Base-by-base conservation (phyloP, 768 basidiomycete species). In the Xanthoconium purpureum region DNA sequence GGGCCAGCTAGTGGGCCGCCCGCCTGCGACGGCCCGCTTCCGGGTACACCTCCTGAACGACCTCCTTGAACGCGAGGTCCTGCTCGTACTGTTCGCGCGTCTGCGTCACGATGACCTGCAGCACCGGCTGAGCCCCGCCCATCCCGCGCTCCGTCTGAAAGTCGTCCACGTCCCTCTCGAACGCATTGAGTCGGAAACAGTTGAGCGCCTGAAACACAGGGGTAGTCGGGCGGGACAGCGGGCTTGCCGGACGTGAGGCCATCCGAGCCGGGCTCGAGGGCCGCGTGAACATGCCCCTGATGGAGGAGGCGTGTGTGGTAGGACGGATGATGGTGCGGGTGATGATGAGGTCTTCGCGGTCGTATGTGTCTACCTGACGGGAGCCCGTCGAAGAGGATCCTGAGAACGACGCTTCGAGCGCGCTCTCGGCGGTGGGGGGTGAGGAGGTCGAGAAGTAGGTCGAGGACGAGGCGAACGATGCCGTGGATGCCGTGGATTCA, bases 271-370 rank as follows among this genome's bases (percentile, higher is more conserved):
- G 70, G 35, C 59, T 70, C 35, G 70, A 70, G 0, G 74, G 66
- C 17, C 70, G 63, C 30, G 75, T 65, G 52, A 75, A 70, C 40
- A 58, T 52, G 35, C 57, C 52, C 38, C 59, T 48, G 40, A 65
- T 40, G 17, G 71, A 44, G 12, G 71, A 58, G 24, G 24, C 24
- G 43, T 63, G 68, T 2, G 72, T 54, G 14, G 57, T 33, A 6
- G 74, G 75, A n/a, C 71, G 73, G 51, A 78, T 69, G 63, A 73
- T 70, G 45, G 72, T 75, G 54, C 75, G 75, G 37, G 72, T 72
- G 35, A 74, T 64, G 44, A 64, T 59, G 58, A 66, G 65, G 55
- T 71, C 67, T 7, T 74, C 74, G 14, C 66, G 64, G 56, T 67
- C 66, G 47, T 55, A 61, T 3, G 63, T 67, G 29, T 69, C 68